These are phyloP conservation scores for Malus asiatica DNA, from an alignment of 306 rosid species.

Conservation along the genomic window DNA sequence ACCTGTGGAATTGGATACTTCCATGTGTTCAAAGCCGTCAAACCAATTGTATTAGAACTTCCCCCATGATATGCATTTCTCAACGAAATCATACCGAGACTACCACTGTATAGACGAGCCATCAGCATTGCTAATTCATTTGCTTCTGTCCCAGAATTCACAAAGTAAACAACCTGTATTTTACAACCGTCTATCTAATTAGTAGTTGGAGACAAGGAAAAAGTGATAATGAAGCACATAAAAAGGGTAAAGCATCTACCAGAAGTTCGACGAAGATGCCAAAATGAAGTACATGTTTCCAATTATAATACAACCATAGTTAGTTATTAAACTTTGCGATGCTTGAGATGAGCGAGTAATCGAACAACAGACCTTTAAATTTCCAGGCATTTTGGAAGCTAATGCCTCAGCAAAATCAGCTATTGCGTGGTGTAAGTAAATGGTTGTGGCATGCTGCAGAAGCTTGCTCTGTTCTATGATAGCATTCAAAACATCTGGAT, in stretches of 20 bases:
- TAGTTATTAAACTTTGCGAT: neutral
- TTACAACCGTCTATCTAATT: neutral
- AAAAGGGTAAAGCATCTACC: neutral
- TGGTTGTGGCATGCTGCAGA: constrained; percentile 83
- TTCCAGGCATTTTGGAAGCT: constrained; percentile 82
- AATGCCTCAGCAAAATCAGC: constrained; percentile 78
- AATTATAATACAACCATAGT: neutral
- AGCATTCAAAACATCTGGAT: constrained; percentile 66
- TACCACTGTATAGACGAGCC: constrained; percentile 84
- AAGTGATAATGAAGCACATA: neutral
- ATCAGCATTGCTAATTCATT: constrained; percentile 88
- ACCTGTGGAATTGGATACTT: constrained; percentile 94
- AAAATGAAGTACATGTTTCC: neutral
- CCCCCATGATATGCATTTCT: constrained; percentile 97
- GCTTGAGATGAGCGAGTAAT: too few relatives aligned
- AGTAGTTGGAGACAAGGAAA: neutral
- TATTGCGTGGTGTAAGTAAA: constrained; percentile 63
- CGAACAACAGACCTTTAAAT: constrained; percentile 44
- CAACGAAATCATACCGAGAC: constrained; percentile 76
- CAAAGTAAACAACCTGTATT: constrained; percentile 85
- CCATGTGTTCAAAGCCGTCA: constrained; percentile 81
- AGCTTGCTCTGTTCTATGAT: constrained; percentile 67
- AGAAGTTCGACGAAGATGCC: neutral
- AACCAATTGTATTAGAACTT: constrained; percentile 65
- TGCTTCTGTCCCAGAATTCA: constrained; percentile 91